Evolutionary conservation across 805 yeast species (phyloP), one percentile per base, ranked within the genome.

Genomic region (Yarrowia phangngaensis): DNA sequence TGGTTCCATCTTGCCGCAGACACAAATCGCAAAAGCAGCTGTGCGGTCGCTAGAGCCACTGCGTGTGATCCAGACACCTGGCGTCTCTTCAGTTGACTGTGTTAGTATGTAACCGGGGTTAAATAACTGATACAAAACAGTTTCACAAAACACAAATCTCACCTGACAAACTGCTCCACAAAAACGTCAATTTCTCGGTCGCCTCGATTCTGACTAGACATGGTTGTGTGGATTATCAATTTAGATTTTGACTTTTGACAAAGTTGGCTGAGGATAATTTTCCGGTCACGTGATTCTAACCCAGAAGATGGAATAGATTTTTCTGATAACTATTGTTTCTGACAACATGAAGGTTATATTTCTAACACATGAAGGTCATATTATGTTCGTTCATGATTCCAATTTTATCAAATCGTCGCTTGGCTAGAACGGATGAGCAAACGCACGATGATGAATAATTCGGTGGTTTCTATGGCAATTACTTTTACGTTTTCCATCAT

Each of bases 1-100:
- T 78, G 77, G 41, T 77, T 71, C 97, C 97, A 92, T 62, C 95
- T 73, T 1, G 92, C 85, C 9, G 84, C 84, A 0, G 97, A 86
- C 15, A 88, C 80, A 45, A 87, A 92, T 63, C 95, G 76, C 78
- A 86, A 82, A 54, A 92, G 66, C 43, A 90, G 69, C 57, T 87
- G 95, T 14, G 95, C 82, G 6, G 95, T 85, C 48, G 84, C 92
- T 27, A 86, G 70, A 0, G 97, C 97, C 34, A 87, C 84, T 13
- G 72, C 73, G 56, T 81, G 82, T 11, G 95, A 85, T 2, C 95
- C 95, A 4, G 73, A 66, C 34, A 88, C 74, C 63, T 89, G 95
- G 52, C 90, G 80, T 57, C 97, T 81, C 63, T 87, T 89, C 56
- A 90, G 74, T 53, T 54, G 31, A 17, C 45, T 38, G 24, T 8